These are phyloP conservation scores for Ilyonectria destructans DNA, from an alignment of 2,329 filamentous ascomycete species.

Conservation along the genomic window DNA sequence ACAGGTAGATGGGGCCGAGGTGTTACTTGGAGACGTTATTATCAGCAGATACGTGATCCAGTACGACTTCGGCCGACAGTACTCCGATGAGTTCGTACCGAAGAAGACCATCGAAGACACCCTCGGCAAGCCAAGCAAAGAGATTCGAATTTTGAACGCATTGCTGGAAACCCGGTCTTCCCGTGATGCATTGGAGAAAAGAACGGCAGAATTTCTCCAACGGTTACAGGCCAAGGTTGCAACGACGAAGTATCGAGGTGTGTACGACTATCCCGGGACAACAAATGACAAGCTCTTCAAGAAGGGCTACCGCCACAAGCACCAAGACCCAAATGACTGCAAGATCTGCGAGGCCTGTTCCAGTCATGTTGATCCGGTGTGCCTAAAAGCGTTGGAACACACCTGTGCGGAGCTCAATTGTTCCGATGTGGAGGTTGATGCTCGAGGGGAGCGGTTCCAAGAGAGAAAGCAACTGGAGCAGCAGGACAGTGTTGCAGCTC, in stretches of 20 bases:
- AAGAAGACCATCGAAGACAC: constrained; percentile 48
- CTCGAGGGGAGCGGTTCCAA: neutral
- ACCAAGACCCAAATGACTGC: constrained; percentile 34
- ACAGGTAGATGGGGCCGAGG: constrained; percentile 30
- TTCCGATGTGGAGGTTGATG: constrained; percentile 40
- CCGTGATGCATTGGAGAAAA: neutral
- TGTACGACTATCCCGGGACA: constrained; percentile 48
- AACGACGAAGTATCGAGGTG: neutral
- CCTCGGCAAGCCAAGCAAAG: constrained; percentile 38
- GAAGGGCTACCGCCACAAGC: constrained; percentile 53
- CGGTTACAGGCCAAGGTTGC: neutral
- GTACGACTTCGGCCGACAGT: constrained; percentile 50
- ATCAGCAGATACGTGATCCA: constrained; percentile 51
- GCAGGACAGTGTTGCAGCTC: constrained; percentile 37
- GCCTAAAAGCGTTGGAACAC: constrained; percentile 22
- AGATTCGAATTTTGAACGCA: constrained; percentile 50
- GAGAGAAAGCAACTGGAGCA: constrained; percentile 20
- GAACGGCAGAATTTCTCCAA: neutral
- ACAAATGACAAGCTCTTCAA: constrained; percentile 51
- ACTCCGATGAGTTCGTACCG: constrained; percentile 41
- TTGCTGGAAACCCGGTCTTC: constrained; percentile 38
- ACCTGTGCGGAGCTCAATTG: constrained; percentile 33
- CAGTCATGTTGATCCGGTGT: constrained; percentile 16
- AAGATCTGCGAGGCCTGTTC: constrained; percentile 24
- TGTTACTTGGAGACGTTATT: constrained; percentile 53